These are phyloP conservation scores for Salix arbutifolia DNA, from an alignment of 345 rosid species.

Conservation along the genomic window DNA sequence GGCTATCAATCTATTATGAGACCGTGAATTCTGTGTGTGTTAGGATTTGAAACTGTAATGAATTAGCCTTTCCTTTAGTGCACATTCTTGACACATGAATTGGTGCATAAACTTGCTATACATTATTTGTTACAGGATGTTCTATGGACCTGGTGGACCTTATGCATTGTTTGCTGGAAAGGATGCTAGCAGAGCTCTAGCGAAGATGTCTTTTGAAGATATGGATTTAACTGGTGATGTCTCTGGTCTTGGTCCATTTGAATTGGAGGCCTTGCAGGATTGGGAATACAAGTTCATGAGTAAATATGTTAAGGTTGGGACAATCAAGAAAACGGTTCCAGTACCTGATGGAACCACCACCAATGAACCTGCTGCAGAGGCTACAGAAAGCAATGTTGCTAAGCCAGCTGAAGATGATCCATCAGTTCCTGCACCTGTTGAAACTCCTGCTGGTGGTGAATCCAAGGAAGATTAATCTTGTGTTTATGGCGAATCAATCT, in stretches of 20 bases:
- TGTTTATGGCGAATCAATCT: not conserved
- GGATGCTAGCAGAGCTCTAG: conserved; percentile 98
- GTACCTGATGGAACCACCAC: conserved; percentile 42
- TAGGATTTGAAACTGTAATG: not conserved
- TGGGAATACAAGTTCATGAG: conserved; percentile 99
- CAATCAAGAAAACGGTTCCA: conserved; percentile 45
- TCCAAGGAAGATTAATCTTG: conserved; percentile 31
- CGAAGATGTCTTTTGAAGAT: conserved; percentile 99
- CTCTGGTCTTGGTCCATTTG: conserved; percentile 91
- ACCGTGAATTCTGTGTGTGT: not conserved
- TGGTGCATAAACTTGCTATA: not conserved
- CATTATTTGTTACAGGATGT: conserved; percentile 61
- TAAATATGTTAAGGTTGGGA: conserved; percentile 90
- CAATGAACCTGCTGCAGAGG: conserved; percentile 37
- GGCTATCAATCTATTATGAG: not conserved
- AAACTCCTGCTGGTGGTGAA: conserved; percentile 22
- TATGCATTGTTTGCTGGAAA: conserved; percentile 94
- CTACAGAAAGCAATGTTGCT: conserved; percentile 34
- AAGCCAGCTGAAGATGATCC: conserved; percentile 47
- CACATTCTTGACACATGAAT: not conserved
- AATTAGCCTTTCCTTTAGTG: not conserved
- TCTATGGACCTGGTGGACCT: conserved; percentile 98
- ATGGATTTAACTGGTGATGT: conserved; percentile 86
- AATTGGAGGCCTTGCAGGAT: conserved; percentile 93
- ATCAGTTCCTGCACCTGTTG: conserved; percentile 23